Percentiles rank a stretch among this genome's conserved stretches.
Conservation (phyloP, 345 rosid species). For the Eucalyptus melliodora region DNA sequence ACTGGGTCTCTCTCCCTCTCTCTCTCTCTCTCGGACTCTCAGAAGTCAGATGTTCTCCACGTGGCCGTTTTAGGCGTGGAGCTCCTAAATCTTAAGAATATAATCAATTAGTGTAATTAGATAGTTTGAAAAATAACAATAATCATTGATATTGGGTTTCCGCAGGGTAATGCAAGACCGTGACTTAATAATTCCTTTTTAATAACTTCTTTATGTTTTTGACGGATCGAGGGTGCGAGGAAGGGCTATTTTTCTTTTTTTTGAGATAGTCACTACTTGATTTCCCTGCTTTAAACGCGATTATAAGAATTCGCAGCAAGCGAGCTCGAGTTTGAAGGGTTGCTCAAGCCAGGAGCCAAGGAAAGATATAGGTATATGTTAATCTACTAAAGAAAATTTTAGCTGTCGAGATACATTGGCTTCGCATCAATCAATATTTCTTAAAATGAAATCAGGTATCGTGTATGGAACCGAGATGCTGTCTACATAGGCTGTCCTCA, state of each 20-base stretch:
- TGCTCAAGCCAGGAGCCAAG: background rate
- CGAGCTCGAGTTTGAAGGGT: background rate
- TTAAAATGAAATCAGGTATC: background rate
- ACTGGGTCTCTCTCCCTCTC: background rate
- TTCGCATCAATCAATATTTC: background rate
- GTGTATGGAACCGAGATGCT: background rate
- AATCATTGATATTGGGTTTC: background rate
- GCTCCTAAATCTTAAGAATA: background rate
- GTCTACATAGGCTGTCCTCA: background rate
- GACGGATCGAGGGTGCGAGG: background rate
- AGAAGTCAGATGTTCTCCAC: background rate
- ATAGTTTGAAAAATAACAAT: background rate
- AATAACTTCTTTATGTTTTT: too few species aligned
- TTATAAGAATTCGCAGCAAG: background rate
- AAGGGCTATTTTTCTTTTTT: background rate
- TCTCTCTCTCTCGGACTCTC: background rate
- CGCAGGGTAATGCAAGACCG: background rate
- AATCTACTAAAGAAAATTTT: background rate
- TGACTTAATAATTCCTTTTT: background rate
- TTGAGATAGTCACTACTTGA: background rate
- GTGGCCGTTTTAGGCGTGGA: background rate
- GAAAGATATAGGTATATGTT: background rate
- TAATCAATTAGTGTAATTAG: background rate
- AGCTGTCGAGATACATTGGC: background rate
- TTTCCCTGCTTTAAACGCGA: background rate